Percentiles rank a stretch among this genome's conserved stretches.
Evolutionary conservation across 345 rosid genomes (phyloP).

Genomic region (Salix koriyanagi): DNA sequence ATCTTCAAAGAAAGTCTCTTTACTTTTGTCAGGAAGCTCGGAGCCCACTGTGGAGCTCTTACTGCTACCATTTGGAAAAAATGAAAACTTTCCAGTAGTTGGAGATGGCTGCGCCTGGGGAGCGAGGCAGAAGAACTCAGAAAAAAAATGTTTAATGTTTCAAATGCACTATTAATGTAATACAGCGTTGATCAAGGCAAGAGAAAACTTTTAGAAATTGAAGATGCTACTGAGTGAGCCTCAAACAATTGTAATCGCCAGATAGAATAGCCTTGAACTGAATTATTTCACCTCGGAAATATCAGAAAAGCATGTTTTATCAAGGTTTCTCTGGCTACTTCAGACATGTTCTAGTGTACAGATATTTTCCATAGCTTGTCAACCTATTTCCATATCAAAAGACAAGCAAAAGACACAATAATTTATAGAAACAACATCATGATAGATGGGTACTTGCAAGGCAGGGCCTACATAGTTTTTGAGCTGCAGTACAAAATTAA

Average conservation of each 20-base stretch:
- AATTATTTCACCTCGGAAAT: not conserved
- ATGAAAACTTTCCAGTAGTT: conserved; percentile 35
- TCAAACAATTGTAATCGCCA: not conserved
- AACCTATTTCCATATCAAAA: not conserved
- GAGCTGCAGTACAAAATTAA: not conserved
- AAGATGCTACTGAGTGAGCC: not conserved
- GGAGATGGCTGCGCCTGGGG: conserved; percentile 70
- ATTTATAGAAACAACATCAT: not conserved
- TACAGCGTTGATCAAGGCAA: not conserved
- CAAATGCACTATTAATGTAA: not conserved
- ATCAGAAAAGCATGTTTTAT: not conserved
- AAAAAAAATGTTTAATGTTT: not conserved
- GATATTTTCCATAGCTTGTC: not conserved
- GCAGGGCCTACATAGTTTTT: not conserved
- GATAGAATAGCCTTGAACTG: not conserved
- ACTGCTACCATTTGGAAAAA: conserved; percentile 41
- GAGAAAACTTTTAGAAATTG: not conserved
- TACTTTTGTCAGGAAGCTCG: conserved; percentile 43
- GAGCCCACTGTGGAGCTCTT: conserved; percentile 31
- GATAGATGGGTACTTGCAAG: not conserved
- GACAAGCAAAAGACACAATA: not conserved
- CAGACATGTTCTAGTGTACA: not conserved
- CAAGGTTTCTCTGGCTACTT: not conserved
- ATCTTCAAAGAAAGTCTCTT: conserved; percentile 57
- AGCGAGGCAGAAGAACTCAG: not conserved